Percentiles rank a stretch among this genome's conserved stretches.
Conservation (phyloP, 805 yeast species). For the Saccharomycopsis vini region DNA sequence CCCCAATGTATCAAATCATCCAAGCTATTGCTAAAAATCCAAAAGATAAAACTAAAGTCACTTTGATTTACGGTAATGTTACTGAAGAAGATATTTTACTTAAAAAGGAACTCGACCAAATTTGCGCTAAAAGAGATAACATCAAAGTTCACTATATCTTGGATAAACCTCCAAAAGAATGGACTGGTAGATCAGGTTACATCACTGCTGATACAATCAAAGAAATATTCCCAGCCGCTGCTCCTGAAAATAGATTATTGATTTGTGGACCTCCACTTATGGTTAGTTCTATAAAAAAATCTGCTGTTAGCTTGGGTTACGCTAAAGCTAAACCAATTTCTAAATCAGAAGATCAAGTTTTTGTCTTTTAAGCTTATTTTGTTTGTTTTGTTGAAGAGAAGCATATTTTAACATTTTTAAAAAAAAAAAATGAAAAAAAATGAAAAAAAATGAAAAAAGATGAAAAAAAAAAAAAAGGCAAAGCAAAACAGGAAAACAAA, state of each 20-base stretch:
- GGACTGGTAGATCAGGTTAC: constrained; percentile 76
- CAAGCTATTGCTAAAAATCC: constrained; percentile 74
- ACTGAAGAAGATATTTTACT: constrained; percentile 72
- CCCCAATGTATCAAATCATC: constrained; percentile 91
- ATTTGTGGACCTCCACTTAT: constrained; percentile 94
- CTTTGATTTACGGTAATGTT: constrained; percentile 74
- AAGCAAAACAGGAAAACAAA: background rate
- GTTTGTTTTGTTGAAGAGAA: background rate
- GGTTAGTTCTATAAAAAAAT: constrained; percentile 78
- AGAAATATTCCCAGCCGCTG: constrained; percentile 51
- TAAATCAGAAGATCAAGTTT: constrained; percentile 83
- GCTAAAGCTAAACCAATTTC: constrained; percentile 82
- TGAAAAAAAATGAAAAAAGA: too few species aligned
- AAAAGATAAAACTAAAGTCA: constrained; percentile 65
- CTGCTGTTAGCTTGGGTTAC: constrained; percentile 57
- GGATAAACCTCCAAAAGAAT: constrained; percentile 58
- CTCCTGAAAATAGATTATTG: constrained; percentile 58
- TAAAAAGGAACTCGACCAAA: constrained; percentile 66
- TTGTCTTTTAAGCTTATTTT: constrained; percentile 52
- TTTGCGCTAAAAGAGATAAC: constrained; percentile 47
- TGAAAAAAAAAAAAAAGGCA: background rate
- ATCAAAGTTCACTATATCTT: constrained; percentile 66
- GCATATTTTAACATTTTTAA: too few species aligned
- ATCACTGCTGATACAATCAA: constrained; percentile 68
- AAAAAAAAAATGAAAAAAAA: too few species aligned